phyloP scores from a whole-genome alignment of 1,284 basidiomycete genomes.

The Acaromyces ingoldii region DNA sequence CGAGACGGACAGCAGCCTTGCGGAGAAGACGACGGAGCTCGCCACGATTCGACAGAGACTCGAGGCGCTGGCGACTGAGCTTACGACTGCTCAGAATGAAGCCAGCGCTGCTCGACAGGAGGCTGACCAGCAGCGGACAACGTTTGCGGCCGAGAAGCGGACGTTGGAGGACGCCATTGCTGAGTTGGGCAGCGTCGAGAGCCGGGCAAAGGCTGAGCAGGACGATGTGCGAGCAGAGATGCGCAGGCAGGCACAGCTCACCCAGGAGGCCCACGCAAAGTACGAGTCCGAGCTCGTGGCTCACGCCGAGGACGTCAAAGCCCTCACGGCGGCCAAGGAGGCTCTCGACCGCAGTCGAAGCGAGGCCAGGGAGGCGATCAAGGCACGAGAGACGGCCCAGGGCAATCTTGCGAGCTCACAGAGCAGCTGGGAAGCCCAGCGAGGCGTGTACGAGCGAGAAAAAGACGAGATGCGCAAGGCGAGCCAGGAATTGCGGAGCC shows the following conservation, averaged over 20 bases:
- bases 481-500: not conserved
- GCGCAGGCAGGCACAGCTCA: constrained; percentile 62
- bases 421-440: constrained; percentile 73
- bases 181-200: constrained; percentile 39
- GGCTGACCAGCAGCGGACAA: constrained; percentile 59
- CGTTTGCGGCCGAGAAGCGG: constrained; percentile 64
- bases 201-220: constrained; percentile 58
- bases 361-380: constrained; percentile 60
- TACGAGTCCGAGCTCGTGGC: constrained; percentile 74
- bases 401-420: constrained; percentile 68
- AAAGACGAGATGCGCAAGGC: constrained; percentile 61
- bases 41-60: constrained; percentile 64
- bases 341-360: constrained; percentile 65
- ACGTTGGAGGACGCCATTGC: constrained; percentile 46
- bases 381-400: constrained; percentile 68
- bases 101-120: constrained; percentile 62
- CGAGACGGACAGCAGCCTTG: constrained; percentile 19
- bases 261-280: constrained; percentile 74
- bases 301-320: constrained; percentile 69
- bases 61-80: constrained; percentile 59
- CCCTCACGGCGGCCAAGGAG: constrained; percentile 10
- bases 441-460: constrained; percentile 70
- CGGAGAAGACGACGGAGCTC: constrained; percentile 63
- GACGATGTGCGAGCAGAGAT: constrained; percentile 51
- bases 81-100: constrained; percentile 58